Evolutionary conservation across 371 early-diverging fungal species (phyloP), one percentile per base, ranked within the genome.

Genomic region (Lichtheimia hyalospora): DNA sequence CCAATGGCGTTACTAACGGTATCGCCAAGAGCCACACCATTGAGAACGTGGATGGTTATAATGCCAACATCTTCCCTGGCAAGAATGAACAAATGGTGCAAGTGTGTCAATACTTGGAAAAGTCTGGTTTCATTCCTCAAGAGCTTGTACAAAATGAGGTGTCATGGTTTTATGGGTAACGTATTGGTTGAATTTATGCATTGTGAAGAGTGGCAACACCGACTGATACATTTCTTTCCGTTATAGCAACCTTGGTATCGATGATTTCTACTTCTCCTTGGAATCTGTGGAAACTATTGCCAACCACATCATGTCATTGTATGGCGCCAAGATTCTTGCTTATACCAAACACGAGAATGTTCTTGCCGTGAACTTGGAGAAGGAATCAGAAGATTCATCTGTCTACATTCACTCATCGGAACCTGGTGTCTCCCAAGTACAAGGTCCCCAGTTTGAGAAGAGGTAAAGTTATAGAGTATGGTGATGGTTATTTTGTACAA

Each of bases 381-480:
- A 92, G 56, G 94, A 95, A 73, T 89, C 90, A 53, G 96, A 95
- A 42, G 89, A 91, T 51, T 88, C 90, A 60, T 95, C 98, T 48
- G 92, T 98, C 43, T 97, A 94, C 75, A 97, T 98, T 66, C 95
- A 97, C 77, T 97, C 95, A 46, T 95, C 96, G 27, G 72, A 79
- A 13, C 98, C 98, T 25, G 98, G 98, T 73, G 86, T 97, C 25
- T 96, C 96, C 52, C 87, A 90, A 68, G 69, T 88, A 44, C 71
- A 80, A 54, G 98, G 97, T 28, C 95, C 93, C 56, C 91, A 93
- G 77, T 87, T 88, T 68, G 98, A 98, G 76, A 85, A 84, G 65
- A 86, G 84, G 91, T 88, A 79, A 61, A 50, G 20, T 16, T 46
- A 27, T 44, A 15, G 10, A 21, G 15, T 5, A 25, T 13, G 18